Evolutionary conservation across 2,329 filamentous ascomycete species (phyloP).

Genomic region (Trichoderma pleuroti): DNA sequence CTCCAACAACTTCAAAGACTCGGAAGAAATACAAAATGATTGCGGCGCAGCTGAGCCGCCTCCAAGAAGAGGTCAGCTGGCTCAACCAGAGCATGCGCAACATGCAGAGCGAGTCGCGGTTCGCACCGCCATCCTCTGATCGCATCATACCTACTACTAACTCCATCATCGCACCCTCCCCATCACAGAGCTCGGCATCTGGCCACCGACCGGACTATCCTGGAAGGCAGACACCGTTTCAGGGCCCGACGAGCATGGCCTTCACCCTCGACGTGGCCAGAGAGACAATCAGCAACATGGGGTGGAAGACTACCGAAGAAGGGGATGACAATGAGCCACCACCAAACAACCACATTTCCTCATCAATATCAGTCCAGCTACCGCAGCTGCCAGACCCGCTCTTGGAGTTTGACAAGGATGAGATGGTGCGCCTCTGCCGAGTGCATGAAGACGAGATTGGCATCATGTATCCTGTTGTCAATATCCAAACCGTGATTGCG

Average conservation of each 20-base stretch:
- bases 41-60: conserved; percentile 65
- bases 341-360: conserved; percentile 23
- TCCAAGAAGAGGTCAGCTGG: conserved; percentile 81
- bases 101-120: conserved; percentile 55
- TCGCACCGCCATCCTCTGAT: conserved; percentile 31
- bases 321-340: conserved; percentile 53
- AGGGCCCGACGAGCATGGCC: conserved; percentile 78
- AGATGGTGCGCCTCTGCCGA: conserved; percentile 73
- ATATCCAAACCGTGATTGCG: conserved; percentile 66
- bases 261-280: conserved; percentile 87
- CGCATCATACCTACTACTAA: conserved; percentile 34
- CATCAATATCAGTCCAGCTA: conserved; percentile 36
- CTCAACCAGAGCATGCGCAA: conserved; percentile 69
- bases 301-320: conserved; percentile 65
- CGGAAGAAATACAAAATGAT: conserved; percentile 88
- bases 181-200: conserved; percentile 40
- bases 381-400: conserved; percentile 63
- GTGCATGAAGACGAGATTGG: conserved; percentile 88
- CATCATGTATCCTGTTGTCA: conserved; percentile 84
- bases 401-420: conserved; percentile 72
- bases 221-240: conserved; percentile 63
- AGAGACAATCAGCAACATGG: conserved; percentile 84
- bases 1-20: conserved; percentile 81
- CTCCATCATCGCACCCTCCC: conserved; percentile 38
- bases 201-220: conserved; percentile 44